Conservation (phyloP, 2,329 filamentous ascomycete species). For the Trichoderma harzianum region DNA sequence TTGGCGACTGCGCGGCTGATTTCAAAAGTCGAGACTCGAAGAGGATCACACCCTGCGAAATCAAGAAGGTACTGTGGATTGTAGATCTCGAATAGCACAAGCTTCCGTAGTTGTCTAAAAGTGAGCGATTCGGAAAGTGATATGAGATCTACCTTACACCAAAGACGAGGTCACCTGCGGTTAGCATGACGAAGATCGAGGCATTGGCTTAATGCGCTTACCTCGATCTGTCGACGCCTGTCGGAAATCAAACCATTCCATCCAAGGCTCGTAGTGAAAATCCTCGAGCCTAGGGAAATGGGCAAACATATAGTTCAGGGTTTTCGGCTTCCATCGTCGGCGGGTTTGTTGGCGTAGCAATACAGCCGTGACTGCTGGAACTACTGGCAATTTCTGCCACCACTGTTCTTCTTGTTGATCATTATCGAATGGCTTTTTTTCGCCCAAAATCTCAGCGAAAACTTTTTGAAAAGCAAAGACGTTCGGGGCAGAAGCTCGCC, state of each 20-base stretch:
- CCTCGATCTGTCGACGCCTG: not conserved
- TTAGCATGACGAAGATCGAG: not conserved
- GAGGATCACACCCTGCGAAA: not conserved
- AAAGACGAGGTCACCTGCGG: not conserved
- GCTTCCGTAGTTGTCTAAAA: not conserved
- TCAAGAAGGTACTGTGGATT: not conserved
- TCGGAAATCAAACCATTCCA: constrained; percentile 23
- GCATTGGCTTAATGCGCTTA: not conserved
- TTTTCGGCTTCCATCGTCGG: constrained; percentile 28
- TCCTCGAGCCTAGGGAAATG: constrained; percentile 32
- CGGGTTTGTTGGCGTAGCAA: constrained; percentile 35
- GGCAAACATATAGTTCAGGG: constrained; percentile 29
- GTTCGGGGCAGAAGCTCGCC: not conserved
- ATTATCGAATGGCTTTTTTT: not conserved
- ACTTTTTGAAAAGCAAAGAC: not conserved
- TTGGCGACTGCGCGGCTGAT: not conserved
- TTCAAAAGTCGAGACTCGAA: not conserved
- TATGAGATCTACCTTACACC: not conserved
- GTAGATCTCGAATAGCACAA: not conserved
- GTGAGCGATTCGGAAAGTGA: not conserved
- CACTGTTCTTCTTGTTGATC: constrained; percentile 17
- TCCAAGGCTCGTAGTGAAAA: constrained; percentile 37
- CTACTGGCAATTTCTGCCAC: constrained; percentile 21
- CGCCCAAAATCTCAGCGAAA: not conserved
- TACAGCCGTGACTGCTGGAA: constrained; percentile 31